phyloP scores from a whole-genome alignment of 306 rosid species.

The Vigna trinervia region DNA sequence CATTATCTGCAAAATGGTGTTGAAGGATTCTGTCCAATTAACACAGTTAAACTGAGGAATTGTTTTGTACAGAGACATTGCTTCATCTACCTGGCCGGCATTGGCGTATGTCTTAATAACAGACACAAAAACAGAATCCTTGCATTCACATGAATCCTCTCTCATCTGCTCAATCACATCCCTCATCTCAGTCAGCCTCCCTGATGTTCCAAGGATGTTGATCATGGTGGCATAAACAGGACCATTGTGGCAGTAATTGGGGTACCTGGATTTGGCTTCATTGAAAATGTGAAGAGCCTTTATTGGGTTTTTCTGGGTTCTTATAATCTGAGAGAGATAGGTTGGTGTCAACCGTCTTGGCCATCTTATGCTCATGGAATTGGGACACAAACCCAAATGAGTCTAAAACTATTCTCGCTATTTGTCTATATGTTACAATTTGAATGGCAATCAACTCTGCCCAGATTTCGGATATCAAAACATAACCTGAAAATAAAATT shows the following conservation, averaged over 20 bases:
- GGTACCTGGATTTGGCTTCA: slow-evolving; percentile 53
- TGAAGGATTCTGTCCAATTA: slow-evolving; percentile 60
- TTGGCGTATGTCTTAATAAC: slow-evolving; percentile 54
- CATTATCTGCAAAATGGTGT: slow-evolving; percentile 59
- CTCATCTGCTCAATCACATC: slow-evolving; percentile 57
- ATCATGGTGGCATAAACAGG: slow-evolving; percentile 64
- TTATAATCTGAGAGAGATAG: slow-evolving; percentile 55
- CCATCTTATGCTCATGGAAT: slow-evolving; percentile 59
- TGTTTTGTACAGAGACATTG: slow-evolving; percentile 47
- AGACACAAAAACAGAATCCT: slow-evolving; percentile 58
- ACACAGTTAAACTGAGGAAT: slow-evolving; percentile 62
- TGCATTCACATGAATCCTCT: slow-evolving; percentile 62
- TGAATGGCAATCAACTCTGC: slow-evolving; percentile 44
- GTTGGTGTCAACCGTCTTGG: slow-evolving; percentile 62
- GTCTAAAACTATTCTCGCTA: slow-evolving; percentile 8
- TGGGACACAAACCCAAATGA: not conserved
- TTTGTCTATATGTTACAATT: slow-evolving; percentile 22
- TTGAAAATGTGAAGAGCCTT: slow-evolving; percentile 60
- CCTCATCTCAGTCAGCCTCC: slow-evolving; percentile 53
- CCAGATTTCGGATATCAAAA: slow-evolving; percentile 44
- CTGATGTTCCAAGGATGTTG: slow-evolving; percentile 54
- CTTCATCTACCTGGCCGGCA: slow-evolving; percentile 52
- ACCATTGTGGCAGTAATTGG: slow-evolving; percentile 59
- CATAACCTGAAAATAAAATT: slow-evolving; percentile 52
- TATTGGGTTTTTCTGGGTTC: slow-evolving; percentile 55